Conservation (phyloP, 768 basidiomycete genomes). For the Termitomyces sp. region DNA sequence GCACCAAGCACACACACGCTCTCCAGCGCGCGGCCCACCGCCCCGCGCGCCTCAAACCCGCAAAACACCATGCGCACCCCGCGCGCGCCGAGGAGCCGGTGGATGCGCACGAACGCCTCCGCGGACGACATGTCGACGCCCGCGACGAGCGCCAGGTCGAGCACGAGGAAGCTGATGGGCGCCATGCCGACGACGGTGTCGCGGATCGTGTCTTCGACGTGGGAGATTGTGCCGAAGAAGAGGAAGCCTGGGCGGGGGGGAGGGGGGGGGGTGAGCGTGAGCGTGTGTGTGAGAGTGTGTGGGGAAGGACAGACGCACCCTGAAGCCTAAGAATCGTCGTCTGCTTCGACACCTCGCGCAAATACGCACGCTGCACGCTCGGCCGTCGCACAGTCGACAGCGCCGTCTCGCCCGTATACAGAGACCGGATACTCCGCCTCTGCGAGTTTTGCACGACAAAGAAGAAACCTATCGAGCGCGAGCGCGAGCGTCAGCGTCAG, state of each 20-base stretch:
- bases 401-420: conserved; percentile 77
- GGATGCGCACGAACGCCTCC: conserved; percentile 90
- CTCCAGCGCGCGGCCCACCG: conserved; percentile 65
- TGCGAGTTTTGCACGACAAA: conserved; percentile 97
- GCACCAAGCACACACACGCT: conserved; percentile 79
- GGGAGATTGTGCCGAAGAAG: conserved; percentile 90
- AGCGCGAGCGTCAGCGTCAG: no score
- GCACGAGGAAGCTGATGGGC: conserved; percentile 84
- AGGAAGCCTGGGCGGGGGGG: conserved; percentile 66
- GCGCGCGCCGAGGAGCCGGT: conserved; percentile 70
- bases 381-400: conserved; percentile 92
- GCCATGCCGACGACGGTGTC: conserved; percentile 65
- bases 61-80: conserved; percentile 87
- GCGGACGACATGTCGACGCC: conserved; percentile 95
- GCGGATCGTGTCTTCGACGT: conserved; percentile 85
- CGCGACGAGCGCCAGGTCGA: conserved; percentile 80
- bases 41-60: conserved; percentile 59
- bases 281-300: background rate
- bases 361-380: conserved; percentile 79
- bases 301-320: conserved; percentile 31
- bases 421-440: conserved; percentile 73
- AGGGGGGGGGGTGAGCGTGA: no score
- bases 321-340: conserved; percentile 86
- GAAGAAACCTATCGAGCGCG: conserved; percentile 53
- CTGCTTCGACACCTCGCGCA: conserved; percentile 89